Evolutionary conservation across 2,329 filamentous ascomycete species (phyloP).

Genomic region (Ciborinia camelliae): DNA sequence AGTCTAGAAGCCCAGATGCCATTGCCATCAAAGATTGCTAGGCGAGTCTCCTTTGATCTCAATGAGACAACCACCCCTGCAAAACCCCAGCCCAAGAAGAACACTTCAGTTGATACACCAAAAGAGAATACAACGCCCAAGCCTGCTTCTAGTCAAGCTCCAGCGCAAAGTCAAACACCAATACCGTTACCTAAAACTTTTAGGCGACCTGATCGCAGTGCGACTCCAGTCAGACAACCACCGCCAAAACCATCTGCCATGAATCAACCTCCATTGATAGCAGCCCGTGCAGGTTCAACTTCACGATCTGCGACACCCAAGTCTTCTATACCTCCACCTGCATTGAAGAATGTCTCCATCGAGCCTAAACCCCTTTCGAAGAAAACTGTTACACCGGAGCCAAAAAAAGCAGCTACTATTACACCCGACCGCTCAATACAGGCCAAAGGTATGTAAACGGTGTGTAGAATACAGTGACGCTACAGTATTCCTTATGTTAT

Average conservation of each 20-base stretch:
- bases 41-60: conserved; percentile 27
- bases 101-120: neutral
- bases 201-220: conserved; percentile 9
- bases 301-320: conserved; percentile 11
- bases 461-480: neutral
- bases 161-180: conserved; percentile 11
- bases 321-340: neutral
- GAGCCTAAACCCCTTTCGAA: neutral
- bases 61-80: conserved; percentile 18
- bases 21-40: conserved; percentile 22
- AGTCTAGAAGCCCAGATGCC: conserved; percentile 30
- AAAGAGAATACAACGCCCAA: neutral
- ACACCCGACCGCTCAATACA: neutral
- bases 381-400: conserved; percentile 1
- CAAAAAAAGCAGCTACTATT: neutral
- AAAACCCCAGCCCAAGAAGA: conserved; percentile 6
- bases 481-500: neutral
- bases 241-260: conserved; percentile 2
- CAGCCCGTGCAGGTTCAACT: neutral
- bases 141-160: neutral
- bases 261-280: conserved; percentile 14
- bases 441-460: conserved; percentile 13
- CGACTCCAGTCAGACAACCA: conserved; percentile 2
- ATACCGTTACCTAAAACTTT: conserved; percentile 16
- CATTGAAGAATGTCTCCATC: neutral